A percentile compares a stretch with the other conserved stretches of the same genome.
Conservation (phyloP, 257 asterid species). For the Solanum bulbocastanum region DNA sequence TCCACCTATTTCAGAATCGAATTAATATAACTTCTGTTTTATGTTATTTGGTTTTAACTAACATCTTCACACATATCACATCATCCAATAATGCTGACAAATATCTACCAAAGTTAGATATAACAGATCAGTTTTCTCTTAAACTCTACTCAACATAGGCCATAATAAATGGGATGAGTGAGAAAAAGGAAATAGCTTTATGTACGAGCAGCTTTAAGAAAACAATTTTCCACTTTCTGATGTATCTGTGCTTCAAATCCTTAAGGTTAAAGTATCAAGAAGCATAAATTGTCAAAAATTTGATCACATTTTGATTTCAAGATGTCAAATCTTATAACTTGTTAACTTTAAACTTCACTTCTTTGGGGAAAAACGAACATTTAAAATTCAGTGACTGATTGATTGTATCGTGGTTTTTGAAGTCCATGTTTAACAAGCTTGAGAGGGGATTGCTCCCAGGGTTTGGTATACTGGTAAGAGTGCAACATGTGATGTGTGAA, state of each 20-base stretch:
- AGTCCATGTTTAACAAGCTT: background rate
- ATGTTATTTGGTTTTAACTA: background rate
- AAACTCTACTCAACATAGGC: background rate
- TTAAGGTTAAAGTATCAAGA: background rate
- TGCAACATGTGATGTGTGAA: background rate
- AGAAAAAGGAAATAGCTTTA: background rate
- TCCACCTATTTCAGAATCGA: background rate
- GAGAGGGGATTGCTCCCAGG: background rate
- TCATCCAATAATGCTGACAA: background rate
- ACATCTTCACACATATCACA: background rate
- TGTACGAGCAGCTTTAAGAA: background rate
- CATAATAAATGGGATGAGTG: background rate
- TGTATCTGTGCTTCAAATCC: background rate
- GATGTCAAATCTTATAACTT: background rate
- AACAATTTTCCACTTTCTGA: background rate
- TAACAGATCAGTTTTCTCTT: background rate
- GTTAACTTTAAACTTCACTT: background rate
- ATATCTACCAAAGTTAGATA: background rate
- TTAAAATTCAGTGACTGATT: background rate
- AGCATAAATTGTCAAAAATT: background rate
- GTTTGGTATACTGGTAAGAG: background rate
- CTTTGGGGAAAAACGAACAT: background rate
- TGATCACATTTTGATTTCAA: background rate
- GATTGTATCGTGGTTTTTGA: background rate
- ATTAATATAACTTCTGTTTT: background rate